phyloP scores from a whole-genome alignment of 257 asterid species.

The Penstemon barbatus region DNA sequence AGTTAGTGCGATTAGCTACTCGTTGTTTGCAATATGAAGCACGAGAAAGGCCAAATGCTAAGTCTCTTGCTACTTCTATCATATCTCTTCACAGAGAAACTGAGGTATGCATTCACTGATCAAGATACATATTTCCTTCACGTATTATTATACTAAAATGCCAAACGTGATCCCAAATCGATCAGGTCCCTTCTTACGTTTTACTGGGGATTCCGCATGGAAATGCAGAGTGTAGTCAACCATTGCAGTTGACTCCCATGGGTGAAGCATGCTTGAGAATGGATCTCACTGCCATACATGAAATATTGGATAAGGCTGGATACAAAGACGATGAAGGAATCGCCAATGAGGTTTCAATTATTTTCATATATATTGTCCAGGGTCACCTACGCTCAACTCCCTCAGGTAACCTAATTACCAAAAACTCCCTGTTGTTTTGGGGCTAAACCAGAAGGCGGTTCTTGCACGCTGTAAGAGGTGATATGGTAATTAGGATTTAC shows the following conservation, averaged over 20 bases:
- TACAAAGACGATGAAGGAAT: slow-evolving; percentile 93
- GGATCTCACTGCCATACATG: slow-evolving; percentile 92
- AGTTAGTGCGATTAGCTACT: slow-evolving; percentile 82
- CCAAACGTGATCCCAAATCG: not conserved
- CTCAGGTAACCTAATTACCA: no score
- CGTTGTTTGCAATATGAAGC: slow-evolving; percentile 96
- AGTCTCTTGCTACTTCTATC: slow-evolving; percentile 64
- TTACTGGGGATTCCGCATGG: slow-evolving; percentile 73
- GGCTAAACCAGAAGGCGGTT: no score
- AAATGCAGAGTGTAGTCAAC: slow-evolving; percentile 34
- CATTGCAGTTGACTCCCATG: slow-evolving; percentile 60
- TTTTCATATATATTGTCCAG: no score
- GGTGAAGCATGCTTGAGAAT: slow-evolving; percentile 95
- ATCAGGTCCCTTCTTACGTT: slow-evolving; percentile 80
- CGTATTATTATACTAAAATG: no score
- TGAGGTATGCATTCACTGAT: slow-evolving; percentile 48
- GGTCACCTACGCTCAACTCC: no score
- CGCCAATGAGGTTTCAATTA: slow-evolving; percentile 68
- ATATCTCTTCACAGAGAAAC: slow-evolving; percentile 79
- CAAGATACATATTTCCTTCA: no score
- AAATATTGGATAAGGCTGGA: slow-evolving; percentile 72
- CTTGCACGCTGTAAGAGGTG: no score
- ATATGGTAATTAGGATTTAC: no score
- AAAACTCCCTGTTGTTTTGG: no score
- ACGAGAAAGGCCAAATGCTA: slow-evolving; percentile 86